A percentile compares a stretch with the other conserved stretches of the same genome.
Conservation (phyloP, 345 rosid genomes). For the Fremontodendron californicum region DNA sequence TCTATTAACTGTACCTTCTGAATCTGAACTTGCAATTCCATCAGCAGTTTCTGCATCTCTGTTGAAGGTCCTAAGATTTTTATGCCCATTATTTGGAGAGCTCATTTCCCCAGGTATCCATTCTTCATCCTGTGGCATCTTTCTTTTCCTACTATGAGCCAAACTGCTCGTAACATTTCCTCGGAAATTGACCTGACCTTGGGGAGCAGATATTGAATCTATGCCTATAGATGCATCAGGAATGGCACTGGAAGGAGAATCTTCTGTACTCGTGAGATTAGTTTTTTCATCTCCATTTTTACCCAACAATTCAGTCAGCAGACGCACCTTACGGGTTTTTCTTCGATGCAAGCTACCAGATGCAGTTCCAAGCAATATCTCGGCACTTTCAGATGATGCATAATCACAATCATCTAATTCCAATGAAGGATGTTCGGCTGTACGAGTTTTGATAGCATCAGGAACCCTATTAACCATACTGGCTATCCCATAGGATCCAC, state of each 20-base stretch:
- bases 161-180: constrained; percentile 22
- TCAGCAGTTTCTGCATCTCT: constrained; percentile 27
- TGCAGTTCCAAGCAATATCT: constrained; percentile 30
- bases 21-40: constrained; percentile 30
- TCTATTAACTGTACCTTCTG: constrained; percentile 35
- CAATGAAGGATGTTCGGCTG: constrained; percentile 28
- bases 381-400: constrained; percentile 57
- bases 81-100: constrained; percentile 34
- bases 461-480: constrained; percentile 31
- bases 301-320: constrained; percentile 69
- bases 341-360: constrained; percentile 45
- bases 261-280: constrained; percentile 26
- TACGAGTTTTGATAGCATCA: constrained; percentile 26
- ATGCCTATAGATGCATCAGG: constrained; percentile 28
- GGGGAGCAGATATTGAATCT: constrained; percentile 20
- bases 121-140: constrained; percentile 42
- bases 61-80: constrained; percentile 22
- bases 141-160: constrained; percentile 53
- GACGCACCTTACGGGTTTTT: constrained; percentile 62
- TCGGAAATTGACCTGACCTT: constrained; percentile 18
- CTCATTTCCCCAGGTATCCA: constrained; percentile 29
- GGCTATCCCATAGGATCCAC: constrained; percentile 28
- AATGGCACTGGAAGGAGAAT: constrained; percentile 27
- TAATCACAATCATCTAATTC: constrained; percentile 36
- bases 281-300: constrained; percentile 30